phyloP scores from a whole-genome alignment of 192 early-diverging fungal genomes.

The Dissophora ornata region DNA sequence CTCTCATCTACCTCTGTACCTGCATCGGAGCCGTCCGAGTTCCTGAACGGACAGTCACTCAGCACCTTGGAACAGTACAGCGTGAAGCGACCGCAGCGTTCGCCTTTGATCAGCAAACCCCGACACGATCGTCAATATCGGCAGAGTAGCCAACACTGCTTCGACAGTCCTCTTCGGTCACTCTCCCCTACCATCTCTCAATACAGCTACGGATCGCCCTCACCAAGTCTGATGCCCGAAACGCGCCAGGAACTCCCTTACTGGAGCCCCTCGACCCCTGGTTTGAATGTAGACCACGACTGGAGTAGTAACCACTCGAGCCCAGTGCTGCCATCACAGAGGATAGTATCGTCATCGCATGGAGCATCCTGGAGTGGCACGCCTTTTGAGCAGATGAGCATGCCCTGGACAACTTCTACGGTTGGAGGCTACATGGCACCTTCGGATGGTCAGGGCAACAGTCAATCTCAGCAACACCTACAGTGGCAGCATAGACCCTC shows the following conservation, averaged over 20 bases:
- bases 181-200: slow-evolving; percentile 9
- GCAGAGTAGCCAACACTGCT: background rate
- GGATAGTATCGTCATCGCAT: background rate
- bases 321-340: background rate
- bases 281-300: slow-evolving; percentile 12
- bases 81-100: background rate
- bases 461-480: background rate
- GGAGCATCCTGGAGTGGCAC: slow-evolving; percentile 24
- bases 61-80: slow-evolving; percentile 3
- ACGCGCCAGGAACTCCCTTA: slow-evolving; percentile 25
- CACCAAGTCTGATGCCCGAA: slow-evolving; percentile 14
- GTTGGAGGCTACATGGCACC: background rate
- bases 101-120: background rate
- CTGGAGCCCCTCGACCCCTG: slow-evolving; percentile 40
- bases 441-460: slow-evolving; percentile 2
- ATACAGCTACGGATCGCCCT: slow-evolving; percentile 14
- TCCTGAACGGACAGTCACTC: slow-evolving; percentile 1
- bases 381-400: slow-evolving; percentile 29
- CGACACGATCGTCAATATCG: background rate
- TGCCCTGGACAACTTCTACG: slow-evolving; percentile 1
- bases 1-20: background rate
- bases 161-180: slow-evolving; percentile 12
- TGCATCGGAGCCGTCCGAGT: slow-evolving; percentile 8
- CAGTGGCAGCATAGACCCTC: background rate
- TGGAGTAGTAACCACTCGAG: slow-evolving; percentile 37